phyloP scores from a whole-genome alignment of 768 basidiomycete species.

The Mycena crocata region DNA sequence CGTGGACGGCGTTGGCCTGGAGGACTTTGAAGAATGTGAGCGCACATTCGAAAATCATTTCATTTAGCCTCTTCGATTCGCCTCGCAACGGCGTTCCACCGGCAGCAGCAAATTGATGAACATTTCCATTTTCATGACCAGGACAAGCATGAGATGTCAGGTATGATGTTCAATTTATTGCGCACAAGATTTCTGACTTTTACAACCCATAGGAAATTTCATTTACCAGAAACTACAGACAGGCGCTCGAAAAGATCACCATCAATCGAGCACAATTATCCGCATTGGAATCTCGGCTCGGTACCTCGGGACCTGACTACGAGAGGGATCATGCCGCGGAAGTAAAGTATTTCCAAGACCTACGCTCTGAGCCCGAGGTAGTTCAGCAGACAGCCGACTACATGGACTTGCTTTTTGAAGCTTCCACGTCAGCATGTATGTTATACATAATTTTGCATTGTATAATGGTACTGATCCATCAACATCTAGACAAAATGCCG shows the following conservation, averaged over 20 bases:
- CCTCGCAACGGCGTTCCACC: constrained; percentile 37
- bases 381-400: constrained; percentile 13
- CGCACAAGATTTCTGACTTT: neutral
- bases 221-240: constrained; percentile 24
- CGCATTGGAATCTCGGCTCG: neutral
- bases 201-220: constrained; percentile 8
- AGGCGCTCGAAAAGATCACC: constrained; percentile 18
- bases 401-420: constrained; percentile 11
- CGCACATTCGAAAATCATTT: constrained; percentile 42
- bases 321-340: constrained; percentile 7
- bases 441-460: no score
- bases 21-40: no score
- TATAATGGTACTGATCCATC: no score
- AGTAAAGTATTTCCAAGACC: constrained; percentile 10
- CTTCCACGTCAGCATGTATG: neutral
- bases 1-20: constrained; percentile 40
- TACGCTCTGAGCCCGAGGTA: constrained; percentile 1
- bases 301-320: constrained; percentile 1
- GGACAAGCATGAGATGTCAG: constrained; percentile 35
- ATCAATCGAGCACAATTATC: neutral
- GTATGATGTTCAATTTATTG: constrained; percentile 12
- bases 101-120: constrained; percentile 39
- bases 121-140: constrained; percentile 35
- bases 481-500: neutral
- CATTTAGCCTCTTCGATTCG: constrained; percentile 37